Evolutionary conservation across 768 basidiomycete species (phyloP).

Genomic region (Nidula microcarpa): DNA sequence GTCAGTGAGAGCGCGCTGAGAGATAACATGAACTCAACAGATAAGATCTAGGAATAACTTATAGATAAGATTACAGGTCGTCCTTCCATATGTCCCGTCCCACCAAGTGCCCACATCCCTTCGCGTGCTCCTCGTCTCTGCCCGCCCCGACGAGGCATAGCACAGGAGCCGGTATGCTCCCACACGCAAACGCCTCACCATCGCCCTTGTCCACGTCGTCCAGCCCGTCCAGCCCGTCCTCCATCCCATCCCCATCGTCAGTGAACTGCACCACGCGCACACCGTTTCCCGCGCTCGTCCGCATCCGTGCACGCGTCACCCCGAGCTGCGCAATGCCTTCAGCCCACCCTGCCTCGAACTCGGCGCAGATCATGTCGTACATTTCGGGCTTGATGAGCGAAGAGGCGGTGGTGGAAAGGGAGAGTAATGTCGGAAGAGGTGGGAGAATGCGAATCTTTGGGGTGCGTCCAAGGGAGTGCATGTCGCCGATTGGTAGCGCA

Average conservation of each 20-base stretch:
- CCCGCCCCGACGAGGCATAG: constrained; percentile 37
- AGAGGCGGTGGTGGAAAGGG: constrained; percentile 42
- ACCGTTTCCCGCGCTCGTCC: constrained; percentile 44
- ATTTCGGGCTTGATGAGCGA: constrained; percentile 24
- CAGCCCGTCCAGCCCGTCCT: constrained; percentile 30
- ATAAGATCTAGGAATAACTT: background rate
- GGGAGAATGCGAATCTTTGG: constrained; percentile 58
- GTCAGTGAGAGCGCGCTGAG: background rate
- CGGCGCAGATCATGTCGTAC: constrained; percentile 36
- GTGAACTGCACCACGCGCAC: constrained; percentile 38
- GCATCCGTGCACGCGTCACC: constrained; percentile 43
- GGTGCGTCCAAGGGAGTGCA: too few relatives aligned
- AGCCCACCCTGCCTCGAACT: constrained; percentile 62
- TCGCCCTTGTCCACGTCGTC: constrained; percentile 27
- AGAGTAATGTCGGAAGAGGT: constrained; percentile 40
- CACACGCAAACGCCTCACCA: constrained; percentile 17
- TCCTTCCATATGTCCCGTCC: constrained; percentile 31
- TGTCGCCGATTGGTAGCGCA: background rate
- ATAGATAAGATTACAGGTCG: constrained; percentile 8
- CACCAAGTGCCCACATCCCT: constrained; percentile 37
- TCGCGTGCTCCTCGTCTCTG: constrained; percentile 23
- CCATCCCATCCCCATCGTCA: constrained; percentile 12
- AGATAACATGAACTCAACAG: constrained; percentile 2
- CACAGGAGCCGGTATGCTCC: constrained; percentile 21
- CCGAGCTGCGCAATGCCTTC: constrained; percentile 53